phyloP scores from a whole-genome alignment of 352 stramenopile species.

The Globisporangium ultimum region DNA sequence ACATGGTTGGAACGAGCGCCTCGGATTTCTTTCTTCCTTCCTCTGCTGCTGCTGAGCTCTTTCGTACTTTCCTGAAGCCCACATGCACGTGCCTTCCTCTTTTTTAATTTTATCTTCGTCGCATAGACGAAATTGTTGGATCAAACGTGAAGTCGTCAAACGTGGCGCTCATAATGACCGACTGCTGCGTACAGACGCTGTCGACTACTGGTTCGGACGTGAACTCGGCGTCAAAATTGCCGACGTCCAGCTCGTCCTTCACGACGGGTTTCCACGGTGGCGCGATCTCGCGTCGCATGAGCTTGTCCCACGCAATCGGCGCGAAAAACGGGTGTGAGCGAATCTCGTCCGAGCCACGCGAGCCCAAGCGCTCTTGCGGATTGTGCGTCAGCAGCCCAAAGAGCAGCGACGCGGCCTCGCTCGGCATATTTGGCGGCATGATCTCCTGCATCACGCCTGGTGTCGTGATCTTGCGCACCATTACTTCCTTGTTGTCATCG shows the following conservation, averaged over 20 bases:
- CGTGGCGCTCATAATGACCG: conserved; percentile 47
- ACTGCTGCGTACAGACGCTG: conserved; percentile 69
- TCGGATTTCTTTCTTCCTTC: no score
- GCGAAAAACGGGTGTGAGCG: conserved; percentile 87
- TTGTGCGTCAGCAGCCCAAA: conserved; percentile 74
- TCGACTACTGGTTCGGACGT: conserved; percentile 73
- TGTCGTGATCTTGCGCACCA: conserved; percentile 88
- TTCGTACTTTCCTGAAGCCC: no score
- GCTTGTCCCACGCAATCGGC: conserved; percentile 75
- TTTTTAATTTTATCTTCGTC: conserved; percentile 12
- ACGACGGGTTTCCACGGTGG: conserved; percentile 67
- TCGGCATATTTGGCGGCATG: conserved; percentile 68
- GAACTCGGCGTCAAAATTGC: conserved; percentile 78
- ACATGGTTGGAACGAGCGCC: no score
- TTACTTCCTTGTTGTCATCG: conserved; percentile 79
- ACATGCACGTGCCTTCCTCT: neutral
- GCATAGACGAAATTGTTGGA: conserved; percentile 56
- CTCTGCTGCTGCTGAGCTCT: no score
- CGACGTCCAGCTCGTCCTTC: conserved; percentile 67
- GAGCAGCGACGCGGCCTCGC: conserved; percentile 68
- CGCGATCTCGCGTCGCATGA: conserved; percentile 52
- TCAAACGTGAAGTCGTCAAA: conserved; percentile 82
- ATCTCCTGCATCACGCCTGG: conserved; percentile 48
- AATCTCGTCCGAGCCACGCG: conserved; percentile 55
- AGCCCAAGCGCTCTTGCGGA: conserved; percentile 59